phyloP scores from a whole-genome alignment of 345 rosid species.

The Eucalyptus virginea region DNA sequence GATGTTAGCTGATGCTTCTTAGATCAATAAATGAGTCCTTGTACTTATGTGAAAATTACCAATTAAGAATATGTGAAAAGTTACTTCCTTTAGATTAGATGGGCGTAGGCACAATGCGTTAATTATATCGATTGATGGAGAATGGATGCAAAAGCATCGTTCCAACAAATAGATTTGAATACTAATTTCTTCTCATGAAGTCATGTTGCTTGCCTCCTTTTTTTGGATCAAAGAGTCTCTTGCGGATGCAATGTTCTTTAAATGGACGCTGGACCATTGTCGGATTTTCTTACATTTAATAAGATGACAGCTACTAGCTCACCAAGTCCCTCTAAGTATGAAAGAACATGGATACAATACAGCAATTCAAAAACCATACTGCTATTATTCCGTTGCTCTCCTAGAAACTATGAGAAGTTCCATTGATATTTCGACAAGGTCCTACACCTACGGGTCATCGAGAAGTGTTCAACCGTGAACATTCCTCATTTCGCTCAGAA shows the following conservation, averaged over 20 bases:
- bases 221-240: not conserved
- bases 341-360: not conserved
- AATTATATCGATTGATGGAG: not conserved
- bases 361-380: not conserved
- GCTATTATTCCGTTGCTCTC: not conserved
- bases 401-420: not conserved
- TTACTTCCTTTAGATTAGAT: not conserved
- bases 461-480: too few species aligned
- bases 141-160: not conserved
- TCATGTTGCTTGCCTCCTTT: not conserved
- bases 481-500: too few species aligned
- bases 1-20: not conserved
- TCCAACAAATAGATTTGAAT: not conserved
- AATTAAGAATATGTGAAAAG: not conserved
- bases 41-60: not conserved
- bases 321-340: not conserved
- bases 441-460: too few species aligned
- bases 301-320: not conserved
- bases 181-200: not conserved
- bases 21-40: not conserved
- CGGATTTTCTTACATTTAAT: not conserved
- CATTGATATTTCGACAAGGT: not conserved
- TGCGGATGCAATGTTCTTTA: not conserved
- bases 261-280: not conserved
- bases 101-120: not conserved